Evolutionary conservation across 2,329 filamentous ascomycete genomes (phyloP).

Genomic region (Colletotrichum simmondsii): DNA sequence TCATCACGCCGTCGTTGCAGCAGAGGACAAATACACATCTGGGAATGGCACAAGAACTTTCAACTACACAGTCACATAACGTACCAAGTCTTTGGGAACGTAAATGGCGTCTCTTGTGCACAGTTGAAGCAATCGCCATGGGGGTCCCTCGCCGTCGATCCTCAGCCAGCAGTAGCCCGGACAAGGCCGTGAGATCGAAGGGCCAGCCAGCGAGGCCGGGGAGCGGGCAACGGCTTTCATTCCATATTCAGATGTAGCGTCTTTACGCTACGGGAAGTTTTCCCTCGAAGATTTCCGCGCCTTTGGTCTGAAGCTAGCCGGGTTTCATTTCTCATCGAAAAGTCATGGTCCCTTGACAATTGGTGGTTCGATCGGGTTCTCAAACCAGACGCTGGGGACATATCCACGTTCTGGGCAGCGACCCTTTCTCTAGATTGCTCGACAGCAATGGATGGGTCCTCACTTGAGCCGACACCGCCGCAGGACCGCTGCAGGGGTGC

Average conservation of each 20-base stretch:
- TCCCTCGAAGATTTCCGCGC: not conserved
- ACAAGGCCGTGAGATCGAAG: slow-evolving; percentile 5
- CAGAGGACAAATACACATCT: not conserved
- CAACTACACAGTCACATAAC: not conserved
- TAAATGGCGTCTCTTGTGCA: not conserved
- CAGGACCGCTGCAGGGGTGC: slow-evolving; percentile 5
- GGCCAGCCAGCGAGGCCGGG: not conserved
- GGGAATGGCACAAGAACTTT: not conserved
- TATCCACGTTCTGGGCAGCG: not conserved
- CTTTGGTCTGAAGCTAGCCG: not conserved
- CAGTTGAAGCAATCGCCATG: slow-evolving; percentile 1
- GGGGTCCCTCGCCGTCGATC: slow-evolving; percentile 1
- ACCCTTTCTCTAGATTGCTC: slow-evolving; percentile 18
- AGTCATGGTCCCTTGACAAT: slow-evolving; percentile 1
- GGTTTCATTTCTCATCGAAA: not conserved
- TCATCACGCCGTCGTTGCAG: not conserved
- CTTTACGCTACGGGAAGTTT: not conserved
- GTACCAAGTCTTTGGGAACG: not conserved
- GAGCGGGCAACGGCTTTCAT: slow-evolving; percentile 12
- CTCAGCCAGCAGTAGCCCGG: slow-evolving; percentile 1
- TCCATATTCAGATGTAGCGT: slow-evolving; percentile 9
- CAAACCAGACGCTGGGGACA: not conserved
- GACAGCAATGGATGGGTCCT: not conserved
- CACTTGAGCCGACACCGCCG: slow-evolving; percentile 5
- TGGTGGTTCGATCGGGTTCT: not conserved